Base-by-base conservation (phyloP, 2,329 filamentous ascomycete genomes). In the Lomentospora prolificans region DNA sequence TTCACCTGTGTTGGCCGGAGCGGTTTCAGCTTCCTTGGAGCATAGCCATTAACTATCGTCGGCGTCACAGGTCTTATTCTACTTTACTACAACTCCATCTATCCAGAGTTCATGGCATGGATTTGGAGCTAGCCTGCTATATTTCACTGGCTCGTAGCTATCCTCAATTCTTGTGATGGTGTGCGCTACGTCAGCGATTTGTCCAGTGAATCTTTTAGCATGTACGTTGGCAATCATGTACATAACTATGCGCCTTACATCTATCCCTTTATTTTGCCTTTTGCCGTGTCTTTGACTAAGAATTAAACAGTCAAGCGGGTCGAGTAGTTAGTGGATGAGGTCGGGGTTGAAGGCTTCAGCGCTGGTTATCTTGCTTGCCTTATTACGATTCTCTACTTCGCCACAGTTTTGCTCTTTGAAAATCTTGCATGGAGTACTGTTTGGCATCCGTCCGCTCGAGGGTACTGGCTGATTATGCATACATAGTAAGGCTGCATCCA, bases 171-270 rank as follows among this genome's bases (percentile, higher is more conserved):
- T 39, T 79, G 77, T 62, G 76, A 81, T 61, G 80, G 80, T 61
- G 80, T 81, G 77, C 73, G 77, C 4, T 80, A 80, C 60, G 76
- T 81, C 28, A 81, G 78, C 2, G 76, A 80, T 57, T 81, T 81
- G 58, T 78, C 75, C 0, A 76, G 72, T 55, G 73, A 79, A 57
- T 69, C 72, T 0, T 81, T 81, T 57, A 76, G 75, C 50, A 70
- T 77, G 61, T 80, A 81, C 61, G 76, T 80, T 5, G 77, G 75
- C 9, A n/a, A 79, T 80, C 53, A 79, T 80, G 50, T 80, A 81
- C 57, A 73, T 78, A 61, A 69, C 70, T 74, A 66, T 27, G 70
- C 64, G 8, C 6, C 24, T 22, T n/a, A n/a, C n/a, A n/a, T 36
- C 4, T 57, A 67, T 2, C 67, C 65, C 56, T 68, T 74, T 17